Conservation (phyloP, 441 rosid species). For the Eugenia klotzschiana region DNA sequence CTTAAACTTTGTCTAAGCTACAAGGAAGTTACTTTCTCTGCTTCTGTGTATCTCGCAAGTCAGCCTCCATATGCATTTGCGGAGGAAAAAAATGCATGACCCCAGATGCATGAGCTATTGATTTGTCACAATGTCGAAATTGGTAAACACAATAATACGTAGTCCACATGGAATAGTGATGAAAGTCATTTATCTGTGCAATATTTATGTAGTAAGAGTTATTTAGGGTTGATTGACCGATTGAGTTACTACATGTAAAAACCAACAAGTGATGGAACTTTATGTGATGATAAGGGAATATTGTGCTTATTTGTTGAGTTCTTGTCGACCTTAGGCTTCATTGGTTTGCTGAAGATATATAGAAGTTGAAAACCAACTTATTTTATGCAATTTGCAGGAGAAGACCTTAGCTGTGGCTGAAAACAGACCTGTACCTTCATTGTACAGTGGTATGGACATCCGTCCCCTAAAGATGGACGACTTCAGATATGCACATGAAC, state of each 20-base stretch:
- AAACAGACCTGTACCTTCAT: slow-evolving; percentile 47
- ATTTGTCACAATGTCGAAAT: background rate
- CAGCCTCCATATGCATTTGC: background rate
- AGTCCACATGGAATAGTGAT: background rate
- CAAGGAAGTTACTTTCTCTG: background rate
- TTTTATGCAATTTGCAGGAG: slow-evolving; percentile 42
- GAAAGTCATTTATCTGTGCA: background rate
- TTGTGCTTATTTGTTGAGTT: background rate
- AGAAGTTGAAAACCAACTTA: background rate
- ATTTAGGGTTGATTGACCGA: background rate
- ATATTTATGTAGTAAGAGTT: background rate
- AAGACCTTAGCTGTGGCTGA: slow-evolving; percentile 48
- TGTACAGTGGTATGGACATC: slow-evolving; percentile 61
- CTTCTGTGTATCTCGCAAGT: background rate
- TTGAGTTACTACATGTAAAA: background rate
- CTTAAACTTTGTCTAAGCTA: background rate
- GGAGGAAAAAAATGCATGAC: background rate
- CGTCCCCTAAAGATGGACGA: slow-evolving; percentile 80
- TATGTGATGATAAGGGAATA: background rate
- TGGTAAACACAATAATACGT: background rate
- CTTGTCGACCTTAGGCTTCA: background rate
- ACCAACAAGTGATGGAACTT: background rate
- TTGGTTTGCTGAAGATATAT: background rate
- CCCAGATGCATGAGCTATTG: background rate
- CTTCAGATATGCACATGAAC: slow-evolving; percentile 83